Conservation (phyloP, 805 yeast species). For the Scheffersomyces ergatensis region DNA sequence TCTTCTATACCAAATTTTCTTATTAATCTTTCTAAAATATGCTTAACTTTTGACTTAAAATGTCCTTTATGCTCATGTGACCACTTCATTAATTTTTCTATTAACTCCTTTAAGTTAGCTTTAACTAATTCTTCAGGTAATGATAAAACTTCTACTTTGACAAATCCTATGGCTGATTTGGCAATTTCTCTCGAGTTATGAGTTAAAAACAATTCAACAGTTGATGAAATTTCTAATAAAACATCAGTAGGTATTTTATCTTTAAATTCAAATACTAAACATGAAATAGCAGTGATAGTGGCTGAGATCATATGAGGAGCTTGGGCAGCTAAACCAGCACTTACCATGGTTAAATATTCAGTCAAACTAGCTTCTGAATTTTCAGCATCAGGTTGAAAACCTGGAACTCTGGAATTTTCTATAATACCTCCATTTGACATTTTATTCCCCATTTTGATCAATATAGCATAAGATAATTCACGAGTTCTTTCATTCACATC, state of each 20-base stretch:
- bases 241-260: slow-evolving; percentile 57
- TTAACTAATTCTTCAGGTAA: slow-evolving; percentile 76
- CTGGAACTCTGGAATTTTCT: slow-evolving; percentile 63
- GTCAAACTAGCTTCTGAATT: slow-evolving; percentile 65
- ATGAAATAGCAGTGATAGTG: slow-evolving; percentile 80
- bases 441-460: slow-evolving; percentile 76
- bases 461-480: slow-evolving; percentile 68
- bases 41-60: slow-evolving; percentile 89
- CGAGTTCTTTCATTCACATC: slow-evolving; percentile 92
- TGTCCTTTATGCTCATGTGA: slow-evolving; percentile 95
- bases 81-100: slow-evolving; percentile 80
- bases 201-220: slow-evolving; percentile 86
- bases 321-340: slow-evolving; percentile 94
- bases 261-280: slow-evolving; percentile 84
- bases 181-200: slow-evolving; percentile 92
- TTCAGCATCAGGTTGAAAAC: slow-evolving; percentile 61
- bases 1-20: slow-evolving; percentile 87
- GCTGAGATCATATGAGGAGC: slow-evolving; percentile 97
- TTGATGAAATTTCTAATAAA: slow-evolving; percentile 73
- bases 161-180: slow-evolving; percentile 90
- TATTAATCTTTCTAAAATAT: slow-evolving; percentile 85
- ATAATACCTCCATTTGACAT: slow-evolving; percentile 72
- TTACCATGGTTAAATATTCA: slow-evolving; percentile 87
- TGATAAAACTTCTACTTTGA: slow-evolving; percentile 81
- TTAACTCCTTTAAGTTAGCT: slow-evolving; percentile 61